phyloP scores from a whole-genome alignment of 306 rosid species.

The Biancaea sappan region DNA sequence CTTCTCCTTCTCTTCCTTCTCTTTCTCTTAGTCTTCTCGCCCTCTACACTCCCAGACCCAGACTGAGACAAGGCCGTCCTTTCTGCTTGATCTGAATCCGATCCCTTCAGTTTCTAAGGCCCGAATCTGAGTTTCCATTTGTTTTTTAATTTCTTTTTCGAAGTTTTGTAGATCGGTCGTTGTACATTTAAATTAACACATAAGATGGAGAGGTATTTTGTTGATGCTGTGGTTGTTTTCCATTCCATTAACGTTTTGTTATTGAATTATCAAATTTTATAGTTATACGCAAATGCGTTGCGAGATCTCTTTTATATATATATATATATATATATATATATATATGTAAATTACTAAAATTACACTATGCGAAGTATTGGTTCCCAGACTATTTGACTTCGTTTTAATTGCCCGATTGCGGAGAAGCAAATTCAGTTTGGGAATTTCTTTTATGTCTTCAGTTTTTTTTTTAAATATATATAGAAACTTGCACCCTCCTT shows the following conservation, averaged over 20 bases:
- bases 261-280: too few species aligned
- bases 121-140: not conserved
- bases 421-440: not conserved
- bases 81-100: constrained; percentile 13
- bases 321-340: too few species aligned
- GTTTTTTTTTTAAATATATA: too few species aligned
- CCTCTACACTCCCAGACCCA: constrained; percentile 43
- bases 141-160: too few species aligned
- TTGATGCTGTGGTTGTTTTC: not conserved
- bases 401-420: too few species aligned
- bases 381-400: too few species aligned
- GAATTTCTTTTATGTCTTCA: not conserved
- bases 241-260: not conserved
- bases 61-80: constrained; percentile 25
- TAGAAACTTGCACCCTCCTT: too few species aligned
- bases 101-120: not conserved
- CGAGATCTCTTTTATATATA: not conserved
- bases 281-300: too few species aligned
- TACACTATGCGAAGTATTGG: too few species aligned
- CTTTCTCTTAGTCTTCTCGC: constrained; percentile 55
- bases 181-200: not conserved
- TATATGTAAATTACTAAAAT: too few species aligned
- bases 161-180: not conserved
- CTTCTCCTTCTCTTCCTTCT: constrained; percentile 54
- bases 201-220: not conserved